Base-by-base conservation (phyloP, 805 yeast genomes). In the Grigorovia jiainica region DNA sequence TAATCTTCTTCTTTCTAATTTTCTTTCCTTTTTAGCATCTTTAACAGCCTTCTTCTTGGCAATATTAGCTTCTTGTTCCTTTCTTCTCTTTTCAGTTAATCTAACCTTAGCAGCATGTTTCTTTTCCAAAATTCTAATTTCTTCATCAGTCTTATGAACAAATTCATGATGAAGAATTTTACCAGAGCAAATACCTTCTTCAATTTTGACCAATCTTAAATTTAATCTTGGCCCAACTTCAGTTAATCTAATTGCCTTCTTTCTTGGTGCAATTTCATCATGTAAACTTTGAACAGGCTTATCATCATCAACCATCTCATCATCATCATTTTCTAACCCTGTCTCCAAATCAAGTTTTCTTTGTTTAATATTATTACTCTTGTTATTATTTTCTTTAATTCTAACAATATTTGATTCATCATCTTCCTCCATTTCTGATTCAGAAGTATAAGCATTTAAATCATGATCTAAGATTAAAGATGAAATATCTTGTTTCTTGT, bases 341-440 rank as follows among this genome's bases (percentile, higher is more conserved):
- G 51, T 36, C 29, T 45, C 46, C 30, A 54, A 55, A 16, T 49
- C 45, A 3, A 46, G 45, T 45, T 55, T 23, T 43, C 47, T 10
- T 45, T 53, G 43, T 49, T 32, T 19, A 16, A 38, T 34, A 17
- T 29, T 44, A 52, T 45, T 57, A 41, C 45, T 57, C 39, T 41
- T 58, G 33, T 44, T 45, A 25, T 57, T 60, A 8, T 49, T 64
- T 52, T 53, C 61, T 34, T 52, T 49, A 19, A 82, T 70, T 49
- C 79, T 86, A 24, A 86, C 90, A 41, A 82, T 72, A 20, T 79
- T 85, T 50, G 89, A 96, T 45, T 87, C 95, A 55, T 92, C 97
- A 49, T 87, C 96, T 46, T 89, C 96, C 55, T 92, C 97, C 35
- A 87, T 78, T 67, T 90, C 98, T 4, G 95, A 82, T 54, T 90